Evolutionary conservation across 2,329 filamentous ascomycete genomes (phyloP), one percentile per base, ranked within the genome.

Genomic region (Incumbomyces delicatus): DNA sequence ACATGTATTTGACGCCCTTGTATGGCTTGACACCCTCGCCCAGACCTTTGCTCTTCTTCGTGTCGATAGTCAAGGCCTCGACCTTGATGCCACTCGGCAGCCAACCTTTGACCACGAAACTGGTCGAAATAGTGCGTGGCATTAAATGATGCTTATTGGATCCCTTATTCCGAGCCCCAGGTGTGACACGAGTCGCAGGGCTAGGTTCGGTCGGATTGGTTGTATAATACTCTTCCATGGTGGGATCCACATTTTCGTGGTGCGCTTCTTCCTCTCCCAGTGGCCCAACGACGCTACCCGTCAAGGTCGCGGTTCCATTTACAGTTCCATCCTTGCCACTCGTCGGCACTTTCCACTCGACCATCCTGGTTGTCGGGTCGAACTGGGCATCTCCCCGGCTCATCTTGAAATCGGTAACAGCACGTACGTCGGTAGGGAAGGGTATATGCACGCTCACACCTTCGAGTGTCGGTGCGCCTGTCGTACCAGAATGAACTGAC

Each of bases 1-100:
- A 95, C 57, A 98, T 64, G 66, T 98, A 98, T 68, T 98, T 98
- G 55, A 98, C 92, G 1, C 92, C 92, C 68, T 96, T 98, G 67
- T 95, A 96, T 18, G 92, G 92, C 67, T 88, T 94, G 33, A 96
- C 80, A 2, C 85, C 80, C 55, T 94, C 87, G 0, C 87, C 87
- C 38, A 98, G 60, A 0, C 92, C 92, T 48, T 83, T 78, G 64
- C 87, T 94, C 68, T 83, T 88, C 63, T 85, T 82, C n/a, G 78
- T 72, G 61, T 82, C 78, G 12, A 83, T 65, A n/a, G 70, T 69
- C 51, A 83, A 60, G 54, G 73, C 75, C 44, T 82, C 78, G 1
- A 83, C 79, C 50, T 72, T 76, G 56, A 83, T 72, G 2, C 79
- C 79, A 53, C 78, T 81, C 0, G 79, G 74, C 33, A 83, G 61